Evolutionary conservation across 345 rosid genomes (phyloP).

Genomic region (Euphorbia tirucalli): DNA sequence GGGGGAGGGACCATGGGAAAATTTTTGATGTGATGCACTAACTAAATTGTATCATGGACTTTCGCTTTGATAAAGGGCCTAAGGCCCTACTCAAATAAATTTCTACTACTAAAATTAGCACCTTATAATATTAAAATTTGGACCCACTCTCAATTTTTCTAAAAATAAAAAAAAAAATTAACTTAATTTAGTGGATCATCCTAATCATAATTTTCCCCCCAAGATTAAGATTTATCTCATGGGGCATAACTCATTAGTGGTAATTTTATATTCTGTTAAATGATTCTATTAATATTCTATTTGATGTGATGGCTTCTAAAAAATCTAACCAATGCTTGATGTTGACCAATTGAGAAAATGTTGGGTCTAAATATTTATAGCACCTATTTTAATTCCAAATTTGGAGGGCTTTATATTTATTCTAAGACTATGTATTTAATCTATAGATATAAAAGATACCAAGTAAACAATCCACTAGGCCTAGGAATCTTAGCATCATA

Average conservation of each 20-base stretch:
- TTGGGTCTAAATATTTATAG: neutral
- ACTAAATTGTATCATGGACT: constrained; percentile 13
- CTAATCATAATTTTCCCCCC: neutral
- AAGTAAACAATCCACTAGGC: neutral
- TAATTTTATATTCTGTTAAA: neutral
- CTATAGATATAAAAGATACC: neutral
- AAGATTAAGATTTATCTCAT: neutral
- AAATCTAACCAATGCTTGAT: neutral
- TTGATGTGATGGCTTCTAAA: neutral
- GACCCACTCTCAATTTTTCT: neutral
- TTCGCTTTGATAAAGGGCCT: neutral
- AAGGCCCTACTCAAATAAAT: neutral
- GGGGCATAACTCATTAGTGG: neutral
- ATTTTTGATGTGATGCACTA: constrained; percentile 30
- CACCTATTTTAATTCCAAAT: neutral
- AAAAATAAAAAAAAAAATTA: neutral
- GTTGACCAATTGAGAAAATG: neutral
- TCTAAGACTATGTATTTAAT: neutral
- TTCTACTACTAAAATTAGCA: neutral
- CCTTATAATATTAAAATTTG: neutral
- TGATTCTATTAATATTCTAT: constrained; percentile 2
- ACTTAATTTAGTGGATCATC: neutral
- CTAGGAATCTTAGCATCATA: neutral
- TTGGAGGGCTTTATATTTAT: neutral
- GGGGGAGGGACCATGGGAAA: constrained; percentile 29